Evolutionary conservation across 768 basidiomycete species (phyloP).

Genomic region (Suillus variegatus): DNA sequence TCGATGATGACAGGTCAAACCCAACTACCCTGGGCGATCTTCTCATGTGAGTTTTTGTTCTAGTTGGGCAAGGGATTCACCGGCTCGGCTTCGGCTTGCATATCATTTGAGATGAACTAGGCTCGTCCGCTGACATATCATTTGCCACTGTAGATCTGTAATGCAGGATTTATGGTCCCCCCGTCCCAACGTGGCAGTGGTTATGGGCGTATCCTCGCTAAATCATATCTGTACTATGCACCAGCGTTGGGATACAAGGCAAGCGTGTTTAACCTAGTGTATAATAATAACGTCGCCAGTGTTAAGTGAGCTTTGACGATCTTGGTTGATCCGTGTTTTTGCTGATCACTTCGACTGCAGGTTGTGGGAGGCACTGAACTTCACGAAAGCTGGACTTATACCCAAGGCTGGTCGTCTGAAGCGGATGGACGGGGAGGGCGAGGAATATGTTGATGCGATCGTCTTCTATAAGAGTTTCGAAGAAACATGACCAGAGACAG

Average conservation of each 20-base stretch:
- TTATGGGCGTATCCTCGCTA: conserved; percentile 71
- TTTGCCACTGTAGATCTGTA: conserved; percentile 64
- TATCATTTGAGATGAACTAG: not conserved
- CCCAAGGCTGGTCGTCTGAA: conserved; percentile 74
- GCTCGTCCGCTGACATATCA: not conserved
- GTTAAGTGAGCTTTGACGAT: conserved; percentile 47
- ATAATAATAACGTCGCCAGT: conserved; percentile 79
- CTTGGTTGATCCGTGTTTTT: not conserved
- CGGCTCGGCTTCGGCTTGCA: not conserved
- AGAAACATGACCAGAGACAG: conserved; percentile 19
- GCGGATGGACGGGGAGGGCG: conserved; percentile 65
- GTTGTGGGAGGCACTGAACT: conserved; percentile 85
- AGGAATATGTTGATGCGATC: conserved; percentile 89
- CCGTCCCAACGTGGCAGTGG: conserved; percentile 60
- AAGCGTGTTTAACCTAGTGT: conserved; percentile 91
- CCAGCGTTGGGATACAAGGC: conserved; percentile 76
- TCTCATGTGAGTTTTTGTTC: conserved; percentile 71
- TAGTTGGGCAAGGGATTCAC: not conserved
- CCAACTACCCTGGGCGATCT: conserved; percentile 88
- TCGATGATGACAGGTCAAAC: conserved; percentile 56
- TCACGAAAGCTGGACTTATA: conserved; percentile 76
- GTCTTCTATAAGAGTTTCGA: conserved; percentile 81
- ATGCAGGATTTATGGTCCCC: conserved; percentile 86
- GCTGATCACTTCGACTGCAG: conserved; percentile 31
- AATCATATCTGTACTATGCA: conserved; percentile 79